phyloP scores from a whole-genome alignment of 495 filamentous ascomycete species.

The Xeromyces bisporus region DNA sequence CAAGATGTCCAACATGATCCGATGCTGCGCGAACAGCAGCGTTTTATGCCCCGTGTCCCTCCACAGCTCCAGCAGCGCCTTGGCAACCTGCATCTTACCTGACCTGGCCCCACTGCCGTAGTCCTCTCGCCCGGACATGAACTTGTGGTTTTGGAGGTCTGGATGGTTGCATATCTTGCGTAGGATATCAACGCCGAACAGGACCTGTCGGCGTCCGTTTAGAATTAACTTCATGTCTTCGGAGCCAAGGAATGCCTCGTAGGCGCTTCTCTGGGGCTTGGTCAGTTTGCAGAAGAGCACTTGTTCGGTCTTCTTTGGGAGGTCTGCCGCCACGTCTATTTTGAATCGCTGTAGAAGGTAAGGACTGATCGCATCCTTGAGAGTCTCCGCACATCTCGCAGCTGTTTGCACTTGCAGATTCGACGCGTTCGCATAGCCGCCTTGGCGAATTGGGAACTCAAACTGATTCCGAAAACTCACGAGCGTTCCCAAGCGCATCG shows the following conservation, averaged over 20 bases:
- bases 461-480: conserved; percentile 80
- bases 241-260: conserved; percentile 64
- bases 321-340: conserved; percentile 78
- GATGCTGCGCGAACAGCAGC: conserved; percentile 74
- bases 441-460: conserved; percentile 77
- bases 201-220: conserved; percentile 51
- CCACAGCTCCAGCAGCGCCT: conserved; percentile 71
- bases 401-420: conserved; percentile 87
- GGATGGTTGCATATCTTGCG: conserved; percentile 98
- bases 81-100: conserved; percentile 88
- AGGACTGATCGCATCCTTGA: conserved; percentile 81
- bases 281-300: conserved; percentile 91
- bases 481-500: conserved; percentile 83
- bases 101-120: conserved; percentile 64
- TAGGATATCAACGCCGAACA: conserved; percentile 79
- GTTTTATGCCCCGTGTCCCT: conserved; percentile 78
- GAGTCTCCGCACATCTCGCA: conserved; percentile 70
- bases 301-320: conserved; percentile 88
- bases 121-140: conserved; percentile 36
- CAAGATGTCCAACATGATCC: conserved; percentile 86
- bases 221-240: conserved; percentile 67
- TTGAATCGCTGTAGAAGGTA: conserved; percentile 91
- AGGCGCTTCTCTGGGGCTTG: conserved; percentile 53
- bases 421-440: conserved; percentile 84
- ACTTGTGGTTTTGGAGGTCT: conserved; percentile 56